Conservation (phyloP, 108 stramenopile species). For the Cylindrotheca closterium region DNA sequence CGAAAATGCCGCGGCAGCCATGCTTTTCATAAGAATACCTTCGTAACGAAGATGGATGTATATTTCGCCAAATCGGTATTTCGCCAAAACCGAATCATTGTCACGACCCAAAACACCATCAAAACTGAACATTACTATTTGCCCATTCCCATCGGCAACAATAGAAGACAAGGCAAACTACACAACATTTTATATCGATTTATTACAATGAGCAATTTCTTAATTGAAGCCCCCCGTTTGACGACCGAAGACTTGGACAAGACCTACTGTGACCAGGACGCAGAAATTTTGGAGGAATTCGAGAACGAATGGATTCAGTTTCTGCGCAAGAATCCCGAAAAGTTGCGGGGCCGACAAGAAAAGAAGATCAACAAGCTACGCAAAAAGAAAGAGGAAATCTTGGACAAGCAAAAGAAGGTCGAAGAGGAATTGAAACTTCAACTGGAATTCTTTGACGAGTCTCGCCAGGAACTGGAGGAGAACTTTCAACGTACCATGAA, state of each 20-base stretch:
- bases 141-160: too few relatives aligned
- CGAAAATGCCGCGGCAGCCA: too few relatives aligned
- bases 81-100: too few relatives aligned
- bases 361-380: constrained; percentile 21
- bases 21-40: too few relatives aligned
- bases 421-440: constrained; percentile 38
- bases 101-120: too few relatives aligned
- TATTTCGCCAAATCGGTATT: too few relatives aligned
- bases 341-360: constrained; percentile 23
- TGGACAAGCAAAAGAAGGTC: constrained; percentile 19
- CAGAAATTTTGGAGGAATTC: constrained; percentile 24
- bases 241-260: neutral
- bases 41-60: too few relatives aligned
- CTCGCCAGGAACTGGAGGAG: constrained; percentile 24
- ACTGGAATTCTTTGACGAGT: constrained; percentile 36
- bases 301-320: constrained; percentile 30
- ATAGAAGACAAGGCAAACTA: too few relatives aligned
- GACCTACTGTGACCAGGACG: neutral
- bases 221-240: neutral
- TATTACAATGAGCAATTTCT: neutral
- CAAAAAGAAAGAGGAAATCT: constrained; percentile 12
- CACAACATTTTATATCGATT: too few relatives aligned
- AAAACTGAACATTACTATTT: too few relatives aligned
- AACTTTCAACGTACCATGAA: constrained; percentile 11
- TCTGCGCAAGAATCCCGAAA: constrained; percentile 12